Percentiles rank a stretch among this genome's conserved stretches.
Conservation (phyloP, 2,329 filamentous ascomycete species). For the Harringtonia lauricola region DNA sequence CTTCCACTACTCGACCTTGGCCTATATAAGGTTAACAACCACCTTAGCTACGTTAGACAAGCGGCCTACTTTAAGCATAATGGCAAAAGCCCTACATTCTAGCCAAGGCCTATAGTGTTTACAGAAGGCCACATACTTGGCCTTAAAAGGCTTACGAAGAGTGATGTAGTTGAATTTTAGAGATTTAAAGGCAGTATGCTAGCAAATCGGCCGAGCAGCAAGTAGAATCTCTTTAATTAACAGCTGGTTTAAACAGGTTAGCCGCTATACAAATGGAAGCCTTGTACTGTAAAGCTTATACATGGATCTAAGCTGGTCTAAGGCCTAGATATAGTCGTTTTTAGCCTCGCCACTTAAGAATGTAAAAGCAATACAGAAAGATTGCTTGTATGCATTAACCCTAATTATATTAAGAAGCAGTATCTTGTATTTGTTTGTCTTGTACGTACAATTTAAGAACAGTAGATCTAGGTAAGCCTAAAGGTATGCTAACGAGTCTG, state of each 20-base stretch:
- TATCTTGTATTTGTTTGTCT: no score
- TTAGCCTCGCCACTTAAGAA: no score
- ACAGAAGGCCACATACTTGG: slow-evolving; percentile 72
- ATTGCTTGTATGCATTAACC: no score
- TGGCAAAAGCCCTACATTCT: slow-evolving; percentile 61
- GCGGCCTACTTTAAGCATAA: slow-evolving; percentile 73
- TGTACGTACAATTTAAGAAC: no score
- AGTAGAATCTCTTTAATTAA: slow-evolving; percentile 40
- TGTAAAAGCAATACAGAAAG: no score
- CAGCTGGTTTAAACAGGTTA: slow-evolving; percentile 37
- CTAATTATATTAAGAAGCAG: no score
- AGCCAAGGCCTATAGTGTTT: slow-evolving; percentile 48
- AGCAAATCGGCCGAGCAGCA: slow-evolving; percentile 56
- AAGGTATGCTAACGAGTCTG: no score
- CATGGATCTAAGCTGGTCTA: no score
- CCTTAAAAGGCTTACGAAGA: slow-evolving; percentile 75
- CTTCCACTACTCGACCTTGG: slow-evolving; percentile 63
- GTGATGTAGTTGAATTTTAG: slow-evolving; percentile 83
- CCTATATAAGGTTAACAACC: slow-evolving; percentile 58
- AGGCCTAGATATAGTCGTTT: no score
- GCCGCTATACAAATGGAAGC: no score
- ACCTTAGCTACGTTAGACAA: slow-evolving; percentile 72
- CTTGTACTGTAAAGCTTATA: no score
- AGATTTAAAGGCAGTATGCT: slow-evolving; percentile 54
- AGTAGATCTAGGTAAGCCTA: no score